These are phyloP conservation scores for Penicillium corylophilum DNA, from an alignment of 2,329 filamentous ascomycete genomes.

Conservation along the genomic window DNA sequence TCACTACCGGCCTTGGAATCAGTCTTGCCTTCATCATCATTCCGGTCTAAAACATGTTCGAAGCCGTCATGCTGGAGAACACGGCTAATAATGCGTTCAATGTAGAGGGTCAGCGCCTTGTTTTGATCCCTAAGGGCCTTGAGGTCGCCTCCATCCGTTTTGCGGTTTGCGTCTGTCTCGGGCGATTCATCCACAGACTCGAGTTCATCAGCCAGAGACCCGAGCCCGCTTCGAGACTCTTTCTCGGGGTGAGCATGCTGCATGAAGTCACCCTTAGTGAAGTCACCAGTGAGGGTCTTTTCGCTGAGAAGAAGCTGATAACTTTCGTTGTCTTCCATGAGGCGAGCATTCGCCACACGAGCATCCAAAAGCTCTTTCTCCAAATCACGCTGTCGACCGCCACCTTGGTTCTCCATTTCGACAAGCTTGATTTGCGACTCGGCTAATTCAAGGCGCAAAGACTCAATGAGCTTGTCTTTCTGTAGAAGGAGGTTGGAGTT, in stretches of 20 bases:
- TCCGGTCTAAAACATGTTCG: conserved; percentile 86
- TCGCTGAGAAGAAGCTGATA: conserved; percentile 94
- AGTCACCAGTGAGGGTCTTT: conserved; percentile 92
- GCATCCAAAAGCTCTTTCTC: conserved; percentile 87
- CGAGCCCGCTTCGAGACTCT: conserved; percentile 40
- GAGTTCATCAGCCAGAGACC: conserved; percentile 82
- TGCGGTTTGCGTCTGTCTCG: conserved; percentile 61
- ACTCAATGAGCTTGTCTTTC: conserved; percentile 96
- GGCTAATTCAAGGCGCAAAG: conserved; percentile 83
- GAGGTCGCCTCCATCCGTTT: conserved; percentile 75
- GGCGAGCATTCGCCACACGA: conserved; percentile 88
- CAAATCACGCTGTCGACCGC: conserved; percentile 82
- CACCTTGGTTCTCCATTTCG: conserved; percentile 89
- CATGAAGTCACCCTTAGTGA: conserved; percentile 78
- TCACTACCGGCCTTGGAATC: conserved; percentile 49
- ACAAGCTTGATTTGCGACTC: conserved; percentile 94
- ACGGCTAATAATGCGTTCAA: conserved; percentile 98
- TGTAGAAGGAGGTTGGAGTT: conserved; percentile 88
- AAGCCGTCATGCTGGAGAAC: conserved; percentile 93
- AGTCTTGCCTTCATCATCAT: conserved; percentile 50
- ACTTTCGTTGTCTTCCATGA: conserved; percentile 99
- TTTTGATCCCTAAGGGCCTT: conserved; percentile 86
- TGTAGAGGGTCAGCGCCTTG: conserved; percentile 94
- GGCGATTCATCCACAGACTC: conserved; percentile 64
- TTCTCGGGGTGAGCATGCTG: conserved; percentile 52